phyloP scores from a whole-genome alignment of 225 moss, liverwort and hornwort genomes.

The Climacium dendroides region DNA sequence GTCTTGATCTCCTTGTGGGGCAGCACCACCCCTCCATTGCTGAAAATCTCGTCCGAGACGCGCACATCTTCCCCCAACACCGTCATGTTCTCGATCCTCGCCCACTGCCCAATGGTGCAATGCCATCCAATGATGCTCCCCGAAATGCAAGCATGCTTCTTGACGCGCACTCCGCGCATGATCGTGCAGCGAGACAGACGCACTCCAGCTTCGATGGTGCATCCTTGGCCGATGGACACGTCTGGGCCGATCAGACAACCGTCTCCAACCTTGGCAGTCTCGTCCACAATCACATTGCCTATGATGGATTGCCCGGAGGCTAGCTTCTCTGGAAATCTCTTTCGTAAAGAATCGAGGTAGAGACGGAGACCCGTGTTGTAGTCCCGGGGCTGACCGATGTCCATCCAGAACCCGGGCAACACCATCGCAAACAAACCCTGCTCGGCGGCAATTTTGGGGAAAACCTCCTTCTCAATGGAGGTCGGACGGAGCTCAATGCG shows the following conservation, averaged over 20 bases:
- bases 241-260: constrained; percentile 89
- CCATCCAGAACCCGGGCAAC: constrained; percentile 96
- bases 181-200: constrained; percentile 85
- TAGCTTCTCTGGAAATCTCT: constrained; percentile 29
- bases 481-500: constrained; percentile 76
- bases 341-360: constrained; percentile 69
- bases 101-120: constrained; percentile 90
- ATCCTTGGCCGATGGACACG: constrained; percentile 85
- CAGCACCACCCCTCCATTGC: constrained; percentile 88
- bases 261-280: constrained; percentile 64
- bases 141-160: constrained; percentile 88
- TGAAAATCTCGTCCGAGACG: constrained; percentile 85
- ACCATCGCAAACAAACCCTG: constrained; percentile 77
- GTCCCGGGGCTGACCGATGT: constrained; percentile 94
- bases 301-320: constrained; percentile 38
- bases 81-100: constrained; percentile 92
- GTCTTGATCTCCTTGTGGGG: constrained; percentile 95
- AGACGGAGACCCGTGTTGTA: constrained; percentile 82
- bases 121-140: constrained; percentile 96
- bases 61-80: constrained; percentile 95
- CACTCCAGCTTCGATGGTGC: constrained; percentile 72
- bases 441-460: constrained; percentile 75
- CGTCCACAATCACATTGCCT: constrained; percentile 80
- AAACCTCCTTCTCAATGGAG: constrained; percentile 88
- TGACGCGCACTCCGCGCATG: constrained; percentile 90